Percentiles rank a stretch among this genome's conserved stretches.
phyloP scores from a whole-genome alignment of 2,329 filamentous ascomycete species.

The Cordyceps cicadae region DNA sequence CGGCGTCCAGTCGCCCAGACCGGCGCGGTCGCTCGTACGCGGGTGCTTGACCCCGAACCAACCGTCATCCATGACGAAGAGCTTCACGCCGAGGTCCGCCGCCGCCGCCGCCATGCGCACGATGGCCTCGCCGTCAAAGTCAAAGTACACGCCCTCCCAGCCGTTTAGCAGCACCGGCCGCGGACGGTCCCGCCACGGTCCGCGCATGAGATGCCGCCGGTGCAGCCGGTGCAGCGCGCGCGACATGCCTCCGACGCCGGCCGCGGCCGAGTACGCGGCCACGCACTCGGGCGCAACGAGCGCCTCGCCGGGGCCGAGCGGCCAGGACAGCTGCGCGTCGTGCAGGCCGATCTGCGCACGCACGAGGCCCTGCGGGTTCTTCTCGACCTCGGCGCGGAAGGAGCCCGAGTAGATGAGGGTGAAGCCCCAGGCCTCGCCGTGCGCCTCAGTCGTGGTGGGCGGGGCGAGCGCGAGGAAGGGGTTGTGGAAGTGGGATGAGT shows the following conservation, averaged over 20 bases:
- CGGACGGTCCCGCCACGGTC: slow-evolving; percentile 41
- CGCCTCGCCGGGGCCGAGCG: slow-evolving; percentile 44
- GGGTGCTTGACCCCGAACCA: slow-evolving; percentile 58
- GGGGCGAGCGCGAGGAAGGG: slow-evolving; percentile 52
- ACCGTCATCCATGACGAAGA: slow-evolving; percentile 58
- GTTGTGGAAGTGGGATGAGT: slow-evolving; percentile 56
- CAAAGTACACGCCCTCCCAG: slow-evolving; percentile 54
- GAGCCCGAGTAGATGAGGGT: slow-evolving; percentile 59
- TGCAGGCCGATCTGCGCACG: slow-evolving; percentile 54
- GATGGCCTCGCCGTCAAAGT: slow-evolving; percentile 48
- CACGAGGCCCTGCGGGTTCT: slow-evolving; percentile 52
- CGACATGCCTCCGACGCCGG: slow-evolving; percentile 54
- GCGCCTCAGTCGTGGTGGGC: slow-evolving; percentile 49
- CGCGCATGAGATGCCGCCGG: slow-evolving; percentile 50
- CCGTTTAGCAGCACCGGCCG: slow-evolving; percentile 54
- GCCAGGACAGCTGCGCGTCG: slow-evolving; percentile 51
- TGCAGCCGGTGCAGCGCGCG: slow-evolving; percentile 53
- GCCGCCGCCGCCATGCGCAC: slow-evolving; percentile 46
- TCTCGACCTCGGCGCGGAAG: slow-evolving; percentile 53
- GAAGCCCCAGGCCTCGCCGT: slow-evolving; percentile 56
- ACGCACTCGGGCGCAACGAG: slow-evolving; percentile 53
- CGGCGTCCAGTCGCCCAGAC: slow-evolving; percentile 51
- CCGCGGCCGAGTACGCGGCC: slow-evolving; percentile 47
- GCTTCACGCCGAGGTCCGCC: slow-evolving; percentile 49
- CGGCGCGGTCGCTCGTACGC: slow-evolving; percentile 45